Evolutionary conservation across 2,329 filamentous ascomycete species (phyloP), one percentile per base, ranked within the genome.

Genomic region (Beauveria australis): DNA sequence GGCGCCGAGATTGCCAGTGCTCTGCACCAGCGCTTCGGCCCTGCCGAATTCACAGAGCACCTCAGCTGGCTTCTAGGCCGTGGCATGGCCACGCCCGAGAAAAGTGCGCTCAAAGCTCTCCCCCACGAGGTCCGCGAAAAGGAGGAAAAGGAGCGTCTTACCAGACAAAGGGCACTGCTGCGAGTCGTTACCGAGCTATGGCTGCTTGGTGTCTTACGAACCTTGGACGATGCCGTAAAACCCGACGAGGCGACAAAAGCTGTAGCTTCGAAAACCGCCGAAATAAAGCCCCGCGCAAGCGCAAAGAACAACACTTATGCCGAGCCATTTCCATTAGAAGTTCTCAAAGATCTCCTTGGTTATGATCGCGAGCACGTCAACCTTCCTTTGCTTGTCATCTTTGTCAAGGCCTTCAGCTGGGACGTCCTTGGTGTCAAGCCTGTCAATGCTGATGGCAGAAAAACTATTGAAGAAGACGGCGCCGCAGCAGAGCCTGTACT

Each of bases 321-420:
- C 2, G 94, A 99, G 65, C 94, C 94, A 0, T 97, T 99, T 66
- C 95, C 95, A 3, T 79, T 99, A 22, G 94, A 99, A 72, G 93
- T 97, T n/a, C 78, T 99, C 46, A 99, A 99, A 76, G 95, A 99
- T 71, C 83, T 99, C 65, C 82, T 99, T 18, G 92, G 92, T 8
- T 88, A 97, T 70, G 94, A 99, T 72, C 86, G 92, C 60, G 93
- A 99, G 67, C 94, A 97, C 70, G 79, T 85, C 60, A 99, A 97
- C 70, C 76, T 99, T 48, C 92, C 94, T 1, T 78, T 99, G 51
- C 88, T 97, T 6, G 94, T 97, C 56, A 83, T 96, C 16, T 99
- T 99, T 70, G 92, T 96, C 66, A 99, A 97, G 76, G 88, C 90
- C 19, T 99, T 97, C 69, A 88, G 89, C 64, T 99, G 93, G 92